phyloP scores from a whole-genome alignment of 495 filamentous ascomycete species.

The Neurospora africana region DNA sequence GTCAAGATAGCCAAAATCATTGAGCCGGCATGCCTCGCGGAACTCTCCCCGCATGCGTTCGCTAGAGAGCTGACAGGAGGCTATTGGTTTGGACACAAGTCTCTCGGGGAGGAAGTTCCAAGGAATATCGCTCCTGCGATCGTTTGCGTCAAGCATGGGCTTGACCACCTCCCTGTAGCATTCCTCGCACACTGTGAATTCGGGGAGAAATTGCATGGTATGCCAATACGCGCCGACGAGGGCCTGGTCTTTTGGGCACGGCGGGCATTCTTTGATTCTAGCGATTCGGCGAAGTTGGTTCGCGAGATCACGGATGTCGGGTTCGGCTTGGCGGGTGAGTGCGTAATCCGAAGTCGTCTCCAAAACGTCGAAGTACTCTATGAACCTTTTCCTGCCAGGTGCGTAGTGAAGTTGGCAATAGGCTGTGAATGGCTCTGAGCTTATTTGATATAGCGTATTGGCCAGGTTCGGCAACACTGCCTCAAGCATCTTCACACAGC shows the following conservation, averaged over 20 bases:
- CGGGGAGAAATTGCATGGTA: conserved; percentile 27
- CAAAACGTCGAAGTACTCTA: conserved; percentile 32
- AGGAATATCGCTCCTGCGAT: conserved; percentile 38
- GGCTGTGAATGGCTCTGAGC: conserved; percentile 18
- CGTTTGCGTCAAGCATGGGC: conserved; percentile 40
- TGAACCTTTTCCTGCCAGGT: conserved; percentile 30
- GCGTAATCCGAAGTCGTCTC: conserved; percentile 31
- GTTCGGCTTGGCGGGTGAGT: conserved; percentile 16
- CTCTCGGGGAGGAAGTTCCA: conserved; percentile 44
- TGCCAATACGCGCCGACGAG: conserved; percentile 25
- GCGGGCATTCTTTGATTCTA: conserved; percentile 25
- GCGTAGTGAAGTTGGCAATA: conserved; percentile 30
- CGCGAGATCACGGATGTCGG: conserved; percentile 28
- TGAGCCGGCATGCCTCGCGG: conserved; percentile 42
- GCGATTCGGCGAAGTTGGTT: conserved; percentile 25
- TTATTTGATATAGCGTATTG: conserved; percentile 4
- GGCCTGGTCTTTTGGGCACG: conserved; percentile 10
- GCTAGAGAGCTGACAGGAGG: conserved; percentile 65
- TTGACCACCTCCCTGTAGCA: conserved; percentile 59
- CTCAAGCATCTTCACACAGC: conserved; percentile 32
- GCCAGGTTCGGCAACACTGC: conserved; percentile 32
- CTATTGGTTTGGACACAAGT: conserved; percentile 32
- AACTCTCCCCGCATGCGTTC: conserved; percentile 61
- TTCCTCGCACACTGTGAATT: conserved; percentile 36
- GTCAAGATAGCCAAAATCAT: conserved; percentile 47